Conservation (phyloP, 108 stramenopile genomes). For the Cyclotella sp. region DNA sequence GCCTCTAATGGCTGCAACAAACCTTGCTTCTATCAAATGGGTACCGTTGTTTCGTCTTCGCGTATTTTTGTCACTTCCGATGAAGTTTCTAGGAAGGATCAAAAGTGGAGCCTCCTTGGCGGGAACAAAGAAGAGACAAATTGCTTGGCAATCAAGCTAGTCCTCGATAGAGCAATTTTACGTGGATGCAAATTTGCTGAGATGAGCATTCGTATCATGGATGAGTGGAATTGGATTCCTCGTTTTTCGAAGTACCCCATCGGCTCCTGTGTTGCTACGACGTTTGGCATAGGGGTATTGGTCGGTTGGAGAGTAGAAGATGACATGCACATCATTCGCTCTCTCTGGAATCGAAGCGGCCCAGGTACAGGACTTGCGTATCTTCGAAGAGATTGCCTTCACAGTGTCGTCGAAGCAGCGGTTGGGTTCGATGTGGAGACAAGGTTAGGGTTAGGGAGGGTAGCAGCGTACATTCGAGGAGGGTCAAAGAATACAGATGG, state of each 20-base stretch:
- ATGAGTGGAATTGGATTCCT: constrained; percentile 80
- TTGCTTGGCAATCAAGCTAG: constrained; percentile 72
- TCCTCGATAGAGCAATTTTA: constrained; percentile 81
- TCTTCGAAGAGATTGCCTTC: constrained; percentile 71
- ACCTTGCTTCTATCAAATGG: constrained; percentile 68
- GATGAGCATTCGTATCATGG: constrained; percentile 80
- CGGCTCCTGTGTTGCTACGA: constrained; percentile 83
- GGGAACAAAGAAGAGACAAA: constrained; percentile 59
- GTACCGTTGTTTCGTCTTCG: constrained; percentile 75
- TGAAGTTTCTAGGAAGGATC: neutral
- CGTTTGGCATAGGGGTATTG: constrained; percentile 84
- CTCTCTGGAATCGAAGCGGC: constrained; percentile 81
- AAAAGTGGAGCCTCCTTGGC: neutral
- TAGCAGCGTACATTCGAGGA: constrained; percentile 65
- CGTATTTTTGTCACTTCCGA: constrained; percentile 56
- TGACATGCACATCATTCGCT: constrained; percentile 83
- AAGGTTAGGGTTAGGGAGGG: constrained; percentile 62
- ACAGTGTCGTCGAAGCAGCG: constrained; percentile 69
- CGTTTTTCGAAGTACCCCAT: constrained; percentile 88
- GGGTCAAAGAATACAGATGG: constrained; percentile 64
- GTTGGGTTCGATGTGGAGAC: constrained; percentile 86
- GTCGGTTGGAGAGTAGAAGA: constrained; percentile 92
- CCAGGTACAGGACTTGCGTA: constrained; percentile 72
- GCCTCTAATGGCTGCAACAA: constrained; percentile 12
- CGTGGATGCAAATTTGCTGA: constrained; percentile 77